These are phyloP conservation scores for Pseudonitzschia multiseries DNA, from an alignment of 108 stramenopile genomes.

Conservation along the genomic window DNA sequence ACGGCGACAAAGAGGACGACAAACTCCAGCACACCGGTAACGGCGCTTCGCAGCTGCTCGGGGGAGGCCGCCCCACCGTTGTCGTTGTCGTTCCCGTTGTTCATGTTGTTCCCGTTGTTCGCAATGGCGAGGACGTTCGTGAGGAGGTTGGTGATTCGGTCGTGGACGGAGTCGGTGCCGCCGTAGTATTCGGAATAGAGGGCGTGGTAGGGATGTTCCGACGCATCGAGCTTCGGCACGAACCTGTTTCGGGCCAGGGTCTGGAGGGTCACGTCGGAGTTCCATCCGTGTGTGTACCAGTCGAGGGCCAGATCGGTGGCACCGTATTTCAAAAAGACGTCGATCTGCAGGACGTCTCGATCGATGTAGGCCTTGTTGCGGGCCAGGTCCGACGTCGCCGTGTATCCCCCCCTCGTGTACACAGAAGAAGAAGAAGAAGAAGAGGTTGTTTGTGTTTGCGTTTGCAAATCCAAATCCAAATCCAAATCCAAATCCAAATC, in stretches of 20 bases:
- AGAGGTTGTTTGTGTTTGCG: too few species aligned
- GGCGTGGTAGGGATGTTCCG: conserved; percentile 6
- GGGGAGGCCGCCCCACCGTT: conserved; percentile 12
- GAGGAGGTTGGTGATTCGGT: conserved; percentile 30
- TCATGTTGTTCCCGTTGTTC: too few species aligned
- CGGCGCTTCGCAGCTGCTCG: conserved; percentile 34
- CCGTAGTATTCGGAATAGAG: conserved; percentile 20
- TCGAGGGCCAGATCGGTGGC: conserved; percentile 46
- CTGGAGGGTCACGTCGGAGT: conserved; percentile 33
- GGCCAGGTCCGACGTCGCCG: background rate
- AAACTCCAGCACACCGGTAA: conserved; percentile 28
- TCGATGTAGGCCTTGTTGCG: conserved; percentile 38
- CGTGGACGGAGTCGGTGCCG: conserved; percentile 22
- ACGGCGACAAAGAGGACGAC: conserved; percentile 44
- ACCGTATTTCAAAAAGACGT: conserved; percentile 37
- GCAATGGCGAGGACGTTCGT: too few species aligned
- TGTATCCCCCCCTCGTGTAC: conserved; percentile 24
- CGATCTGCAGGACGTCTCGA: conserved; percentile 53
- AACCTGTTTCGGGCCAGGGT: conserved; percentile 36
- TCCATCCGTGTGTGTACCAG: conserved; percentile 57
- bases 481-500: too few species aligned
- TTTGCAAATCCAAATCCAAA: too few species aligned
- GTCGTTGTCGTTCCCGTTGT: too few species aligned
- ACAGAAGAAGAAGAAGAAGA: too few species aligned
- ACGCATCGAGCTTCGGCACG: conserved; percentile 20